Conservation (phyloP, 768 basidiomycete species). For the Podaxis sp. region DNA sequence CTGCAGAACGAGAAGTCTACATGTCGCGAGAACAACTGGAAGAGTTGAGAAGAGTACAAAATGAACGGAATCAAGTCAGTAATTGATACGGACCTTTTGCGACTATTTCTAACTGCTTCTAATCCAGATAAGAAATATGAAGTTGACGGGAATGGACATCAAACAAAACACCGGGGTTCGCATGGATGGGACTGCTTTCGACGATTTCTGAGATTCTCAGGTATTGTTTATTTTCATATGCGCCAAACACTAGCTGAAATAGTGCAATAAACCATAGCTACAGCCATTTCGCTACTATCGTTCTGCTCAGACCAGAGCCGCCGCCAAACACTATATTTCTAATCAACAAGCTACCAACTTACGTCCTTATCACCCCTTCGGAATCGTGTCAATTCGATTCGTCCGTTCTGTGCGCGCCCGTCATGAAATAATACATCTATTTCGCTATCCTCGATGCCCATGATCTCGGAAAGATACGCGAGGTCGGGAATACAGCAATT, state of each 20-base stretch:
- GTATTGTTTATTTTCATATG: neutral
- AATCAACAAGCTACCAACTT: too few species aligned
- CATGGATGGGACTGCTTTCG: conserved; percentile 64
- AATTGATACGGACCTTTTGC: neutral
- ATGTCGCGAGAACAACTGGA: conserved; percentile 77
- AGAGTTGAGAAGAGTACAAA: conserved; percentile 81
- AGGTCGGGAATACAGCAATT: too few species aligned
- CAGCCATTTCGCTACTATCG: too few species aligned
- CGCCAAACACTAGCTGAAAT: neutral
- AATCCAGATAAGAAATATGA: conserved; percentile 74
- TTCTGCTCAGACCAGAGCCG: too few species aligned
- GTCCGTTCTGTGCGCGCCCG: too few species aligned
- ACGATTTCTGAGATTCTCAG: conserved; percentile 20
- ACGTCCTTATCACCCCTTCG: too few species aligned
- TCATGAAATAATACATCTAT: too few species aligned
- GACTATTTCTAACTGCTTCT: conserved; percentile 1
- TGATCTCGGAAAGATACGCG: too few species aligned
- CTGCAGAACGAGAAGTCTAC: conserved; percentile 68
- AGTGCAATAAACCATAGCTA: neutral
- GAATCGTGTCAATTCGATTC: too few species aligned
- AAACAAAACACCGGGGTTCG: conserved; percentile 83
- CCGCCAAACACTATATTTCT: too few species aligned
- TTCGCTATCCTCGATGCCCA: too few species aligned
- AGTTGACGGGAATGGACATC: conserved; percentile 84
- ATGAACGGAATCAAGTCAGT: conserved; percentile 78